Base-by-base conservation (phyloP, 768 basidiomycete genomes). In the Kwoniella sp. region DNA sequence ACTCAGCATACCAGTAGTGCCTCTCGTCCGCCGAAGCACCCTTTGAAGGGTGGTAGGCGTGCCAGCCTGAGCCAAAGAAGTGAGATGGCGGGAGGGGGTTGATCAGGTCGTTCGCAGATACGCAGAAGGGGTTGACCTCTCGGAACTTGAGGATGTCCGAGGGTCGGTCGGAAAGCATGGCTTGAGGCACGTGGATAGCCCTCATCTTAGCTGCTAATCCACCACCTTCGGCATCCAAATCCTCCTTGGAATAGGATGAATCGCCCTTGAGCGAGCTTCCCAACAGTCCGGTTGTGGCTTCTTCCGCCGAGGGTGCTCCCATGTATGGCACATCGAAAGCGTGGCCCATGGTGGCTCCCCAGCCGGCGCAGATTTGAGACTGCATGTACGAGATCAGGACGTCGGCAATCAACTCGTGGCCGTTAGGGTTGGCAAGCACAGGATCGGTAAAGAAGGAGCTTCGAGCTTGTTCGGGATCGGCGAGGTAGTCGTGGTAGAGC, bases 1-100 rank as follows among this genome's bases (percentile, higher is more conserved):
- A 83, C 61, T 88, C 88, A 23, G 91, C 89, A 79, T 90, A 88
- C 90, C 93, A 99, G 77, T 97, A 97, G 82, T 98, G 92, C 61
- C 80, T 76, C 83, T 87, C 71, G 82, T 86, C 63, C 83, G 86
- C 71, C 78, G 75, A 73, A 25, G 38, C 83, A 79, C 58, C 72
- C 65, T 85, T 82, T 1, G 85, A 77, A 0, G 90, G 92, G 79
- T 93, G 91, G 75, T 85, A 85, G 0, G 86, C 86, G 66, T 85
- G 84, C 95, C 95, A 99, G 2, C 96, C 96, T 0, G 89, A 89
- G 31, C 93, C 96, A 68, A 89, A 90, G 83, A 98, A 98, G 69
- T 97, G 83, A 15, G 90, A 91, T 0, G 90, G 88, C 13, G 95
- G 95, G 0, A 98, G 85, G 0, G 96, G 96, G 82, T 98, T 97